Base-by-base conservation (phyloP, 768 basidiomycete genomes). In the Amanita molliuscula region DNA sequence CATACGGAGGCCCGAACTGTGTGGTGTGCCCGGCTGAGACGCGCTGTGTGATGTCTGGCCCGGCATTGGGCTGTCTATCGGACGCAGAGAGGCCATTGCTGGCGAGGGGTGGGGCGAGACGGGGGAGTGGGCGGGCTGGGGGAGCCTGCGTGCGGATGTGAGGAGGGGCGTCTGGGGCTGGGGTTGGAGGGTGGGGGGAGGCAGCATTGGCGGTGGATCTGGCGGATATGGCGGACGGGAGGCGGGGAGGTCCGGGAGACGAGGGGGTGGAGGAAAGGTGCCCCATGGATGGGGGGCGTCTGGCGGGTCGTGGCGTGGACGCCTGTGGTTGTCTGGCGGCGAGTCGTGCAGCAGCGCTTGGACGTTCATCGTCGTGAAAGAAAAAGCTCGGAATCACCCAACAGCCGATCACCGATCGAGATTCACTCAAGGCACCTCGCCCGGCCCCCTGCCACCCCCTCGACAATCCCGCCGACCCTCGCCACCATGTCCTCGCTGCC, bases 311-410 rank as follows among this genome's bases (percentile, higher is more conserved):
- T 60, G 57, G 21, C 48, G 37, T 3, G 41, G 40, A 26, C 49
- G 49, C 23, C 48, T 49, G 40, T 49, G 36, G 7, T 38, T 25
- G 56, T 81, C 81, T 0, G 81, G 82, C 44, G 83, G 83, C 0
- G 82, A 78, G 63, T 82, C 81, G 56, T 84, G 81, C 21, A 86
- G 67, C 50, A 86, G 74, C 60, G 71, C 77, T 20, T 78, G 77
- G 56, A 86, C 80, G 65, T 85, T 82, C 83, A 85, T 85, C 60
- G 40, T 50, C 26, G 59, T 36, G 47, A 33, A 50, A 36, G 29
- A 16, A 34, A 52, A 56, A 45, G 28, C 48, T n/a, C 35, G 31
- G 29, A 31, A 31, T 31, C 29, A 31, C 29, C 29, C 31, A 31
- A 31, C 31, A 28, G 51, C 23, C 59, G 57, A 60, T 58, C 59